Evolutionary conservation across 495 filamentous ascomycete species (phyloP), one percentile per base, ranked within the genome.

Genomic region (Daldinia grandis): DNA sequence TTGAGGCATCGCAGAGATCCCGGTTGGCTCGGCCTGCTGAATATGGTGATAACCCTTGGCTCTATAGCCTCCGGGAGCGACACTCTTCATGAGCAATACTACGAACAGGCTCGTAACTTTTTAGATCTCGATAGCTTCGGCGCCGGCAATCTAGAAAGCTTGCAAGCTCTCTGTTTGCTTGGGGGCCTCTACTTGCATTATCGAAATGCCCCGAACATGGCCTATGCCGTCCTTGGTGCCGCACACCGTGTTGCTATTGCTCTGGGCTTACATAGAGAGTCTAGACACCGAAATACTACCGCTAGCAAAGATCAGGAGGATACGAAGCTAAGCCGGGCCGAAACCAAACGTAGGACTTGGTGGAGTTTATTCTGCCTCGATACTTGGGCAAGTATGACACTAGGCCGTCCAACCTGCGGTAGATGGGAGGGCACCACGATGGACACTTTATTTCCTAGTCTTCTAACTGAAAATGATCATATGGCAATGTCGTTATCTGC

Each of bases 341-440:
- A 75, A 51, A 68, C 57, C 10, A 74, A 55, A 30, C 72, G 74
- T 17, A 57, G 74, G 30, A 74, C 74, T 15, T 76, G 74, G 74
- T 76, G 74, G 74, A 69, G 71, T 55, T 47, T 76, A 21, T 67
- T 74, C 49, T 76, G 74, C n/a, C 64, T 74, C 28, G 74, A 76
- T 47, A 74, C 71, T 14, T 76, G 74, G 74, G 71, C 64, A 35
- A 73, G 65, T 28, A 74, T 68, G 67, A 76, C 74, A 4, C 55
- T 73, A 1, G 74, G 74, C 14, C 70, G 74, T 7, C 77, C 57
- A 44, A 71, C 58, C 2, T 73, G 54, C 49, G 66, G 69, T 28
- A 53, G 62, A 58, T 70, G 65, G 77, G 64, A 77, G 54, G 17
- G 37, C 5, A 35, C 37, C 3, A 69, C 73, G 4, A 62, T 73